Percentiles rank a stretch among this genome's conserved stretches.
Evolutionary conservation across 768 basidiomycete genomes (phyloP).

Genomic region (Tricholoma furcatifolium): DNA sequence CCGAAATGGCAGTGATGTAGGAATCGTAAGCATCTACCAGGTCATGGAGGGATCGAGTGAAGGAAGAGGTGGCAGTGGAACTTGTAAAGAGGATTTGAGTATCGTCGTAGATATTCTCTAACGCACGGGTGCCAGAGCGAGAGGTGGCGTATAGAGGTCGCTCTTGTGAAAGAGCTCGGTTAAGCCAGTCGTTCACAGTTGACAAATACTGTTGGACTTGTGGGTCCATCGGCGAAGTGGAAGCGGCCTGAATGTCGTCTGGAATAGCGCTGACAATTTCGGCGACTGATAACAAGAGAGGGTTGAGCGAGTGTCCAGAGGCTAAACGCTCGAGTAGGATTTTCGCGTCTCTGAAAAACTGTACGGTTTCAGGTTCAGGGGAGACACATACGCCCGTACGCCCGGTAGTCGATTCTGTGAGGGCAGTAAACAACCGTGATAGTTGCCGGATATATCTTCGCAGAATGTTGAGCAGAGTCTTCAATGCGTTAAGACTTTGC

Average conservation of each 20-base stretch:
- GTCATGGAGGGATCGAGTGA: conserved; percentile 16
- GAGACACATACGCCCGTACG: too few relatives aligned
- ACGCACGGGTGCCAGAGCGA: conserved; percentile 16
- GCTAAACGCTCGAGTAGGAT: too few relatives aligned
- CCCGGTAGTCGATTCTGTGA: too few relatives aligned
- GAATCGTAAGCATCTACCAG: conserved; percentile 16
- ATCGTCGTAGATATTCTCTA: conserved; percentile 23
- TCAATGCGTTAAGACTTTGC: too few relatives aligned
- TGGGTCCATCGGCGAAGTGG: background rate
- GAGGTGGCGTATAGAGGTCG: conserved; percentile 24
- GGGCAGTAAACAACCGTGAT: too few relatives aligned
- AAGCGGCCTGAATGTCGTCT: background rate
- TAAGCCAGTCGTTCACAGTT: conserved; percentile 20
- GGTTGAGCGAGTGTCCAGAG: too few relatives aligned
- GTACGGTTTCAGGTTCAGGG: too few relatives aligned
- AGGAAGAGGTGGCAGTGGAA: conserved; percentile 3
- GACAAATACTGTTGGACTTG: conserved; percentile 21
- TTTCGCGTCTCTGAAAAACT: too few relatives aligned
- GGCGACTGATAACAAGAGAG: too few relatives aligned
- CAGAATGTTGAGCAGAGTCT: too few relatives aligned
- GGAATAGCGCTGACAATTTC: too few relatives aligned
- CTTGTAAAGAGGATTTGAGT: conserved; percentile 17
- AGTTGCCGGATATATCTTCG: too few relatives aligned
- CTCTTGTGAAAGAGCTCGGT: conserved; percentile 16
- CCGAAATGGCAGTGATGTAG: conserved; percentile 18